These are phyloP conservation scores for Cryptococcus depauperatus DNA, from an alignment of 1,284 basidiomycete genomes.

Conservation along the genomic window DNA sequence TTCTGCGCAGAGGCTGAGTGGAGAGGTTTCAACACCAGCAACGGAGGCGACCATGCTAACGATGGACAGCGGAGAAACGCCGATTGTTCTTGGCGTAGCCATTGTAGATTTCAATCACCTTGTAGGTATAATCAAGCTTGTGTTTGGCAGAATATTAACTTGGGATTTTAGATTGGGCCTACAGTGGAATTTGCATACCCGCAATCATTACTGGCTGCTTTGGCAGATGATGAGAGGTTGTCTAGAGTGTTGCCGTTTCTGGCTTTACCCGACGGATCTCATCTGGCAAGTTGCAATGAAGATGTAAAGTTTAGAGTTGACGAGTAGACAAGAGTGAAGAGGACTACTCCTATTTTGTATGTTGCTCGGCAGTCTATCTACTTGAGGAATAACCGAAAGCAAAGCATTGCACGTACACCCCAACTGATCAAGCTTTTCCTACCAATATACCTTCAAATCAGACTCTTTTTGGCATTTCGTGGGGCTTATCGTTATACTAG, in stretches of 20 bases:
- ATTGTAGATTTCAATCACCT: conserved; percentile 86
- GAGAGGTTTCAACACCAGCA: conserved; percentile 2
- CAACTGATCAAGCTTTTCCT: conserved; percentile 14
- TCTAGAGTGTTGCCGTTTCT: conserved; percentile 82
- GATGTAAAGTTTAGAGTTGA: neutral
- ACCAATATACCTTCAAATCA: conserved; percentile 42
- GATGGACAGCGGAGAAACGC: conserved; percentile 43
- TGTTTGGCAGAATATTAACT: neutral
- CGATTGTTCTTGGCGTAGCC: conserved; percentile 62
- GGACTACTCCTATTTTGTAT: conserved; percentile 87
- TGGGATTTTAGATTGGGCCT: conserved; percentile 63
- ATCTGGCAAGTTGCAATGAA: conserved; percentile 55
- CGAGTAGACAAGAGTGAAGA: conserved; percentile 60
- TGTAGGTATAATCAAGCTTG: conserved; percentile 47
- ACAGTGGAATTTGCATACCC: conserved; percentile 68
- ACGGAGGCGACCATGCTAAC: conserved; percentile 34
- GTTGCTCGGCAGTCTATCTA: conserved; percentile 61
- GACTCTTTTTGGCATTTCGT: conserved; percentile 91
- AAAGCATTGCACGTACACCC: conserved; percentile 54
- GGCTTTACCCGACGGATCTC: conserved; percentile 95
- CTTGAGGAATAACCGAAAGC: too few relatives aligned
- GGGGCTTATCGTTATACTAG: neutral
- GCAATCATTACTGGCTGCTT: conserved; percentile 51
- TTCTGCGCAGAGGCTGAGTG: conserved; percentile 4
- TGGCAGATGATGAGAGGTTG: conserved; percentile 73